Evolutionary conservation across 495 filamentous ascomycete species (phyloP).

Genomic region (Aspergillus carlsbadensis): DNA sequence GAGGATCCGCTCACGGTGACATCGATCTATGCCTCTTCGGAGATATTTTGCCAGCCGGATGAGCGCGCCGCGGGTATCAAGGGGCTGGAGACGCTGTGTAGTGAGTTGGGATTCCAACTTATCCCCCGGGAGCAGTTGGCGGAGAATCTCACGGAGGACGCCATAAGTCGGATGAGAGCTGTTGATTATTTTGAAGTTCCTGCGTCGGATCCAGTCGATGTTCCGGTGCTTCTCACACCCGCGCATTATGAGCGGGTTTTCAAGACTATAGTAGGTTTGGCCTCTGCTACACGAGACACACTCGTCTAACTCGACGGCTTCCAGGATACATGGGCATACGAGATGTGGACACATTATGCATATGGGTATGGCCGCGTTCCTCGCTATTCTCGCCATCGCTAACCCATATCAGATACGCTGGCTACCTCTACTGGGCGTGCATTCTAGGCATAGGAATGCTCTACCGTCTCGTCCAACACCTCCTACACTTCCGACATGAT

Average conservation of each 20-base stretch:
- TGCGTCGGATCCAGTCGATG: constrained; percentile 14
- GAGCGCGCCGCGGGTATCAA: constrained; percentile 30
- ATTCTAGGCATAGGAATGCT: constrained; percentile 29
- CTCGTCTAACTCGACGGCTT: not conserved
- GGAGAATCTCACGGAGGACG: constrained; percentile 38
- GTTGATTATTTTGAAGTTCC: constrained; percentile 34
- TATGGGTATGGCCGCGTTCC: constrained; percentile 26
- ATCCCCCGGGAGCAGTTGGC: constrained; percentile 32
- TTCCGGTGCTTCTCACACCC: constrained; percentile 30
- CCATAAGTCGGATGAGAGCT: constrained; percentile 29
- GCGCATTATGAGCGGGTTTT: constrained; percentile 33
- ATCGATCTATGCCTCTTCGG: constrained; percentile 41
- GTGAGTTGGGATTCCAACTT: constrained; percentile 26
- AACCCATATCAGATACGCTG: constrained; percentile 11
- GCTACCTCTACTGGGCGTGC: constrained; percentile 35
- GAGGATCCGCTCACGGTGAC: constrained; percentile 33
- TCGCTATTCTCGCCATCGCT: not conserved
- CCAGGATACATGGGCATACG: constrained; percentile 37
- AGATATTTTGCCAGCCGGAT: constrained; percentile 30
- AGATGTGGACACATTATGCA: constrained; percentile 37
- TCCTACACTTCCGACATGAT: constrained; percentile 1
- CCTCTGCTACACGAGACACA: no score
- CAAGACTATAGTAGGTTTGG: constrained; percentile 34
- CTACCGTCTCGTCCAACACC: constrained; percentile 20
- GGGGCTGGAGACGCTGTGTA: constrained; percentile 27